Conservation (phyloP, 2,329 filamentous ascomycete genomes). For the Plectosphaerella plurivora region DNA sequence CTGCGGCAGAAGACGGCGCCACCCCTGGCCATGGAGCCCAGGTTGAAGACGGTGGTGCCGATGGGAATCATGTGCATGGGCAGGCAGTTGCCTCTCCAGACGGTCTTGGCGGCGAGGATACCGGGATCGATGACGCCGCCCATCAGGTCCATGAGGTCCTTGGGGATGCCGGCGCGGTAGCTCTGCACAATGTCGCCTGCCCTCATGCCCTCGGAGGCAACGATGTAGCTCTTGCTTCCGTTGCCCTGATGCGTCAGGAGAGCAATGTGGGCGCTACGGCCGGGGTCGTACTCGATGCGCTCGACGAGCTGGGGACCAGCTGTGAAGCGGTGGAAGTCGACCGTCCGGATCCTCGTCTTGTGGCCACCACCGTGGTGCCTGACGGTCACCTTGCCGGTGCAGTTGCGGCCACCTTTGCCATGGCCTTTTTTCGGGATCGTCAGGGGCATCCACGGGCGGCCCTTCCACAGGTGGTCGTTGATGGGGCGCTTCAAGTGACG, state of each 20-base stretch:
- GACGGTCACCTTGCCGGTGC: conserved; percentile 78
- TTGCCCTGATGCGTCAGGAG: conserved; percentile 73
- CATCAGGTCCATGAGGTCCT: conserved; percentile 84
- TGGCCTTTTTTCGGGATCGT: conserved; percentile 93
- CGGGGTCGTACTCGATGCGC: conserved; percentile 93
- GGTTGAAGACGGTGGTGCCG: conserved; percentile 87
- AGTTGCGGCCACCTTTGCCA: conserved; percentile 87
- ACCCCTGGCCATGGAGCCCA: conserved; percentile 70
- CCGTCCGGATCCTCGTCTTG: conserved; percentile 84
- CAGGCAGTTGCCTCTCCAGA: conserved; percentile 89
- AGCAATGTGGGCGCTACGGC: conserved; percentile 88
- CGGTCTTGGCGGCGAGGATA: conserved; percentile 91
- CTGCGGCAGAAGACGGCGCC: conserved; percentile 90
- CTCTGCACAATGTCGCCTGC: conserved; percentile 90
- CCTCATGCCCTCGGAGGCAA: conserved; percentile 91
- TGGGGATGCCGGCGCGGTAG: conserved; percentile 84
- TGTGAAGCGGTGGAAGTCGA: conserved; percentile 78
- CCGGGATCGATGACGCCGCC: conserved; percentile 89
- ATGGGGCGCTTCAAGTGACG: conserved; percentile 88
- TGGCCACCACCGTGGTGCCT: conserved; percentile 89
- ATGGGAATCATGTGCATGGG: conserved; percentile 94
- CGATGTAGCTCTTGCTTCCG: conserved; percentile 78
- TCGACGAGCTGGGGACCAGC: conserved; percentile 86
- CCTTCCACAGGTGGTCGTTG: conserved; percentile 97
- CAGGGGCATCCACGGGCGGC: conserved; percentile 73